These are phyloP conservation scores for Trifolium repens DNA, from an alignment of 306 rosid species.

Conservation along the genomic window DNA sequence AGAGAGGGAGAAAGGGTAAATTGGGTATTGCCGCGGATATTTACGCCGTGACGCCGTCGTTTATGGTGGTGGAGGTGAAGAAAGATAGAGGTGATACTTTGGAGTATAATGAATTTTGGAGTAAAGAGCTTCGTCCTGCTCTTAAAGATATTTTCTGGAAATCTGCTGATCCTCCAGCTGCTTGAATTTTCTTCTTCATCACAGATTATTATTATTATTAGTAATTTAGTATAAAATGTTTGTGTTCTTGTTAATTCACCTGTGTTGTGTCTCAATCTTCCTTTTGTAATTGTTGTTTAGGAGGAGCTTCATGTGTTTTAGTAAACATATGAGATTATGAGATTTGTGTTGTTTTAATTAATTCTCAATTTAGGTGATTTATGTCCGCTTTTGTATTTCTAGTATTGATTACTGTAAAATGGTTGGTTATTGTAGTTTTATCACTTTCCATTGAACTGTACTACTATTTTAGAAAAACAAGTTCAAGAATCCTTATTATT, in stretches of 20 bases:
- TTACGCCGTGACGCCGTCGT: slow-evolving; percentile 75
- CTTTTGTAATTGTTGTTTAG: not conserved
- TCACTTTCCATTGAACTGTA: not conserved
- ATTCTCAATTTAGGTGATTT: not conserved
- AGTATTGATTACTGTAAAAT: not conserved
- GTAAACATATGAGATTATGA: not conserved
- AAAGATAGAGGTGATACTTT: slow-evolving; percentile 80
- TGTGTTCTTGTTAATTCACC: not conserved
- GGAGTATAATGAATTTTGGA: slow-evolving; percentile 94
- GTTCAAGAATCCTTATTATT: not conserved
- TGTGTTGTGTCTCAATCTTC: not conserved
- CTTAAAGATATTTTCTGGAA: slow-evolving; percentile 87
- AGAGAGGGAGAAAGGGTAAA: slow-evolving; percentile 81
- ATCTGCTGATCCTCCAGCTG: slow-evolving; percentile 53
- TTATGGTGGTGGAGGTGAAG: slow-evolving; percentile 90
- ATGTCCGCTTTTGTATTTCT: not conserved
- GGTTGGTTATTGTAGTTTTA: not conserved
- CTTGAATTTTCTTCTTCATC: not conserved
- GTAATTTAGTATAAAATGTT: not conserved
- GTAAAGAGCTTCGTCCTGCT: slow-evolving; percentile 90
- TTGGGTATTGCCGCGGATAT: slow-evolving; percentile 80
- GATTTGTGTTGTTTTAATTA: slow-evolving; percentile 1
- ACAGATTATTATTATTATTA: not conserved
- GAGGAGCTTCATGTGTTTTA: not conserved
- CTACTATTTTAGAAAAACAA: not conserved